Evolutionary conservation across 2,329 filamentous ascomycete species (phyloP).

Genomic region (Dothistroma pini): DNA sequence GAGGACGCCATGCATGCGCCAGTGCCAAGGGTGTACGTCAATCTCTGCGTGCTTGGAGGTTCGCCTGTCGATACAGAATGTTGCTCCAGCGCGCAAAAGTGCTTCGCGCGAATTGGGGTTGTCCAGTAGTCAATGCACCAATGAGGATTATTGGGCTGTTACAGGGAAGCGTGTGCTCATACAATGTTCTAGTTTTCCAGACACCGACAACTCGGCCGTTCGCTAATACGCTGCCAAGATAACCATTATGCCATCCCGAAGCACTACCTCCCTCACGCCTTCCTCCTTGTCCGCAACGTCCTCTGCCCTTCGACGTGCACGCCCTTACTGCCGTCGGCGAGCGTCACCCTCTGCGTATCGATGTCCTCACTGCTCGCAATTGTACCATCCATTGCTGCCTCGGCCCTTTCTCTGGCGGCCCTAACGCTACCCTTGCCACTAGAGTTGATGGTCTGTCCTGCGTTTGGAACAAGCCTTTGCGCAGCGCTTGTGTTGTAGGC

Average conservation of each 20-base stretch:
- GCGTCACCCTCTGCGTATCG: slow-evolving; percentile 12
- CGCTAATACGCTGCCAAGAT: slow-evolving; percentile 7
- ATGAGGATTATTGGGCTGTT: background rate
- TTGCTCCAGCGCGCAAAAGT: too few relatives aligned
- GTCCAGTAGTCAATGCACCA: background rate
- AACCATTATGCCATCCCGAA: background rate
- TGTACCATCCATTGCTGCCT: slow-evolving; percentile 18
- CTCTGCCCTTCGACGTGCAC: slow-evolving; percentile 18
- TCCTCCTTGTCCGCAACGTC: slow-evolving; percentile 23
- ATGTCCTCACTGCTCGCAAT: slow-evolving; percentile 12
- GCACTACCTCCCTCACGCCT: slow-evolving; percentile 13
- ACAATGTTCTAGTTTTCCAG: background rate
- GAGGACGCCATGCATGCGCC: too few relatives aligned
- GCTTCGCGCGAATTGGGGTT: too few relatives aligned
- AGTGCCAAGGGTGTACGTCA: too few relatives aligned
- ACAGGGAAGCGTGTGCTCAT: background rate
- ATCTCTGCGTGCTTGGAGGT: too few relatives aligned
- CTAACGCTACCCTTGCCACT: slow-evolving; percentile 24
- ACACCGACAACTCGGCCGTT: too few relatives aligned
- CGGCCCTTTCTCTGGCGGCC: slow-evolving; percentile 24
- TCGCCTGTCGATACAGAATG: too few relatives aligned
- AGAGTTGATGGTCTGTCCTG: background rate
- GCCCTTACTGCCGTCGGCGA: slow-evolving; percentile 20
- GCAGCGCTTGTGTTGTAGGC: slow-evolving; percentile 2
- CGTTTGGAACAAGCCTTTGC: background rate